Evolutionary conservation across 352 stramenopile species (phyloP), one percentile per base, ranked within the genome.

Genomic region (Peronospora farinosa): DNA sequence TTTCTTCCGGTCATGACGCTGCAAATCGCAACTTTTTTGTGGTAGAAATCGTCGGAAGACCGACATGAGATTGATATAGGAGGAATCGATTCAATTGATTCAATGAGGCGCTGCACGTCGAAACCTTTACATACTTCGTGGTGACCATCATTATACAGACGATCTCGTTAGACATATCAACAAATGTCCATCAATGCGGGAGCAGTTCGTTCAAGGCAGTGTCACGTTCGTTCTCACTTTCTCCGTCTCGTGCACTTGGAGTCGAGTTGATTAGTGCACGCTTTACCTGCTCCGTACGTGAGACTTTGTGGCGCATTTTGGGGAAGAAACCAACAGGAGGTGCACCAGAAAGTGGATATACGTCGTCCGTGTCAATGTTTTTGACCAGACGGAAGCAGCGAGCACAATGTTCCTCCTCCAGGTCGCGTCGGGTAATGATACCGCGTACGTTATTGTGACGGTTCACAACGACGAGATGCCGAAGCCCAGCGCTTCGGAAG

Each of bases 401-500:
- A 28, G 77, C 68, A 47, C 81, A 92, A 58, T 92, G 80, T 37
- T 91, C 77, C 21, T 91, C 76, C 46, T 88, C 68, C 2, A 96
- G 65, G 54, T 96, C 85, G 3, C 74, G 68, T 7, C 86, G 72
- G 6, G 86, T 95, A 47, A 96, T 75, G 42, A 96, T 94, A 8
- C 86, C 86, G 5, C 84, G 77, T 11, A 97, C 86, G 33, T 96
- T 91, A 50, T 96, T 96, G 47, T 88, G 76, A 28, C 85, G 83
- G 58, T 97, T 96, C 23, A 97, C 85, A 6, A 97, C 86, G 1
- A 93, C 61, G 1, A 99, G 74, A 61, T 98, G 96, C 13, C 96
- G 89, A 41, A 99, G 67, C 19, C 96, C 96, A 8, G 97, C 76
- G 13, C 92, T 98, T 17, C 96, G 92, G 63, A 99, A 99, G 17